A percentile compares a stretch with the other conserved stretches of the same genome.
phyloP scores from a whole-genome alignment of 805 yeast species.

The Sugiyamaella chiloensis region DNA sequence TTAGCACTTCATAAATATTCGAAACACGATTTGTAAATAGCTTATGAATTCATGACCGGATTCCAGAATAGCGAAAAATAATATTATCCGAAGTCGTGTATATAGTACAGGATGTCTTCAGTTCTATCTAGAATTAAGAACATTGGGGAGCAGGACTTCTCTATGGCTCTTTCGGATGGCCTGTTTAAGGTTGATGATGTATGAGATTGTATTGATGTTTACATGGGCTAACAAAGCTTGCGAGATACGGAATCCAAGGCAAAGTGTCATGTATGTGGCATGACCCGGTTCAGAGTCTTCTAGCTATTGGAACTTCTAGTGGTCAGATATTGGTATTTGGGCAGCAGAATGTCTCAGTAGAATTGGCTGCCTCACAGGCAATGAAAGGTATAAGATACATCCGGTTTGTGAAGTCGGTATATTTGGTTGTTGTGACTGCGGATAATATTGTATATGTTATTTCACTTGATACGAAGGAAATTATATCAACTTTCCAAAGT shows the following conservation, averaged over 20 bases:
- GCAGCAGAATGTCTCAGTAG: constrained; percentile 72
- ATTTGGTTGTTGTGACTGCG: constrained; percentile 67
- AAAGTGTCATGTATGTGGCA: constrained; percentile 64
- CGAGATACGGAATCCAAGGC: constrained; percentile 60
- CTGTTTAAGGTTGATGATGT: constrained; percentile 32
- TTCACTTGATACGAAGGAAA: constrained; percentile 61
- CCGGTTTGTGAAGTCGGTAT: constrained; percentile 74
- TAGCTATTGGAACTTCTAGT: constrained; percentile 72
- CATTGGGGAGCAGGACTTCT: constrained; percentile 30
- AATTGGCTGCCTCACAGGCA: constrained; percentile 41
- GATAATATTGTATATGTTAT: constrained; percentile 61
- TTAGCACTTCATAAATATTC: too few species aligned
- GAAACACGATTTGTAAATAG: too few species aligned
- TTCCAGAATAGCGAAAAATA: too few species aligned
- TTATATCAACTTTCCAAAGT: constrained; percentile 58
- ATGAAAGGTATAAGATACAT: constrained; percentile 36
- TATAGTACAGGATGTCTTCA: constrained; percentile 27
- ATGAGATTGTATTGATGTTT: constrained; percentile 12
- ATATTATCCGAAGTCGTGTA: too few species aligned
- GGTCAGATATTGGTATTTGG: constrained; percentile 81
- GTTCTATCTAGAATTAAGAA: constrained; percentile 23
- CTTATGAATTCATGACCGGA: too few species aligned
- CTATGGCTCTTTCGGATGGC: constrained; percentile 30
- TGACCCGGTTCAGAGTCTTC: constrained; percentile 84
- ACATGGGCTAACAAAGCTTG: constrained; percentile 24